Base-by-base conservation (phyloP, 352 stramenopile genomes). In the Pythium biforme region DNA sequence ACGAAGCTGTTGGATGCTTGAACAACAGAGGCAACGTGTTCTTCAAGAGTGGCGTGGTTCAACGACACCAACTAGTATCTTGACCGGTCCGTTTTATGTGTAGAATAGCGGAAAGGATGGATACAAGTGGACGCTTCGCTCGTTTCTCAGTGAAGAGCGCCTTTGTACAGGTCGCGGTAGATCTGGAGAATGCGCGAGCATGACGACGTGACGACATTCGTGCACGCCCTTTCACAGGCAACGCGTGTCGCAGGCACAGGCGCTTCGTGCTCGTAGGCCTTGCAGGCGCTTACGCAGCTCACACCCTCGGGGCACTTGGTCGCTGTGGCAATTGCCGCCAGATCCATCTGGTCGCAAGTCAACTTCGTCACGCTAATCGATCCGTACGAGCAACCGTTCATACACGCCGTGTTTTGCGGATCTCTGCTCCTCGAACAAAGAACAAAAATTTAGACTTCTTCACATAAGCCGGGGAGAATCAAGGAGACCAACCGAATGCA, bases 361-460 rank as follows among this genome's bases (percentile, higher is more conserved):
- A 82, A 63, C 64, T 89, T 89, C 33, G 82, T 89, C 40, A 85
- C 70, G 15, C 74, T 87, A 59, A 88, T 86, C 34, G 82, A 88
- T 12, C 80, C 80, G 57, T 87, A 91, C 2, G 79, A 86, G 66
- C 82, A 91, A 43, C 82, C 79, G 47, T 89, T 88, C 82, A 89
- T 91, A 54, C 81, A 90, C 23, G 79, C 77, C 10, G 74, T 65
- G 53, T 90, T 82, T 49, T 87, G 71, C 40, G 73, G 69, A 33
- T 90, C 79, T 7, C 81, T 88, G 46, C 10, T 33, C 9, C 34
- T 37, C 3, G 40, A 49, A 50, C 45, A 55, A 43, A 39, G 23
- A 50, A 29, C 7, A 1, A 61, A 20, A 15, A 58, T 26, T 54
- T 12, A 54, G 26, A 54, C 33, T 14, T 23, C 3, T 10, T 23